A percentile compares a stretch with the other conserved stretches of the same genome.
Evolutionary conservation across 2,329 filamentous ascomycete genomes (phyloP).

Genomic region (Sclerotinia spermophila): DNA sequence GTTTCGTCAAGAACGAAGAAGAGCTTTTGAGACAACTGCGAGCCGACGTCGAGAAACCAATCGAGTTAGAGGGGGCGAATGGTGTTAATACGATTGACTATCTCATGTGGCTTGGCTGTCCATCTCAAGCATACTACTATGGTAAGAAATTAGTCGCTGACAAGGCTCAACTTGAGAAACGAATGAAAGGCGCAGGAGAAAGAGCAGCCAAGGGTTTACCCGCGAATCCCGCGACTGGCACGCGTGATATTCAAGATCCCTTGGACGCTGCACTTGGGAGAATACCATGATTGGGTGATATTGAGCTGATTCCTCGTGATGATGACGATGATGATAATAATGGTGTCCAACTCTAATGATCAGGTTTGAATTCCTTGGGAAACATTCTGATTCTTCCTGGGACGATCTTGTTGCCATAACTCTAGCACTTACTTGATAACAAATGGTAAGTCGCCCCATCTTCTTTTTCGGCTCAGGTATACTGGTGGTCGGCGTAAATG

Average conservation of each 20-base stretch:
- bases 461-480: not conserved
- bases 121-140: conserved; percentile 6
- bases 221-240: not conserved
- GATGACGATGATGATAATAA: no score
- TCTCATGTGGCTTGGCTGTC: conserved; percentile 9
- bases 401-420: not conserved
- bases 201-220: not conserved
- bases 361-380: not conserved
- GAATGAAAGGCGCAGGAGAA: not conserved
- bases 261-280: not conserved
- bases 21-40: not conserved
- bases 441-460: not conserved
- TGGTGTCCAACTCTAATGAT: no score
- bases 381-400: not conserved
- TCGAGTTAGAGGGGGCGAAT: not conserved
- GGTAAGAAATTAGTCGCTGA: not conserved
- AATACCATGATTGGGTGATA: no score
- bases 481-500: not conserved
- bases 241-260: not conserved
- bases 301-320: no score
- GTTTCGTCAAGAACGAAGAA: not conserved
- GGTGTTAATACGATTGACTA: not conserved
- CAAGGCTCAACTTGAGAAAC: not conserved
- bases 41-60: not conserved
- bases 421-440: no score